Evolutionary conservation across 2,329 filamentous ascomycete species (phyloP), one percentile per base, ranked within the genome.

Genomic region (Penicillium occitanis): DNA sequence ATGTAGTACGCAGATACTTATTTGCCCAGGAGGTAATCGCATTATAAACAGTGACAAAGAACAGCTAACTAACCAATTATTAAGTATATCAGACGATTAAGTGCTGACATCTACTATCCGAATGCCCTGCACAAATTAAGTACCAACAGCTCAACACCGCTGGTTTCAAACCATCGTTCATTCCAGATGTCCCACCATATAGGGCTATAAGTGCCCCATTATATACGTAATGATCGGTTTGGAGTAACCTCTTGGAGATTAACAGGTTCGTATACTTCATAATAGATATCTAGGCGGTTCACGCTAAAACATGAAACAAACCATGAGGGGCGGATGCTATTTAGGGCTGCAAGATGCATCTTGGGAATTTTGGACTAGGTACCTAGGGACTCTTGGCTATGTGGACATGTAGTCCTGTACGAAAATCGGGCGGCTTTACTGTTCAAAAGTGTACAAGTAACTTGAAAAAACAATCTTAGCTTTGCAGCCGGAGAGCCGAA

Each of bases 221-320:
- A 10, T 48, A 48, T 14, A 25, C 19, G 19, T 14, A 25, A 48
- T 25, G 19, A 25, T 25, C 46, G 25, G 10, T 48, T 48, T 25
- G 19, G 3, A 48, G 48, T 51, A 51, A 6, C 6, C 13, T 28
- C 13, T 51, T 28, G 48, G 48, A 51, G 48, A 4, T 30, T 17
- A 28, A 51, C 10, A 55, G 28, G 28, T 10, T 55, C 51, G 50
- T 55, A 55, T 55, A 61, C 5, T 33, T 61, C 28, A 46, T 5
- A 48, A 19, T 5, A 48, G 28, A 61, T 4, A 25, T 25, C n/a
- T 30, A 61, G 58, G 33, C n/a, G 14, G 14, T 46, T 22, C 14
- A 44, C 37, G 10, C 37, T 61, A 13, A 61, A 61, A 61, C 44
- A 48, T 44, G 42, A 55, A 33, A 33, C 50, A 35, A 22, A 42